These are phyloP conservation scores for Huiozyma sinensis DNA, from an alignment of 805 yeast species.

Conservation along the genomic window DNA sequence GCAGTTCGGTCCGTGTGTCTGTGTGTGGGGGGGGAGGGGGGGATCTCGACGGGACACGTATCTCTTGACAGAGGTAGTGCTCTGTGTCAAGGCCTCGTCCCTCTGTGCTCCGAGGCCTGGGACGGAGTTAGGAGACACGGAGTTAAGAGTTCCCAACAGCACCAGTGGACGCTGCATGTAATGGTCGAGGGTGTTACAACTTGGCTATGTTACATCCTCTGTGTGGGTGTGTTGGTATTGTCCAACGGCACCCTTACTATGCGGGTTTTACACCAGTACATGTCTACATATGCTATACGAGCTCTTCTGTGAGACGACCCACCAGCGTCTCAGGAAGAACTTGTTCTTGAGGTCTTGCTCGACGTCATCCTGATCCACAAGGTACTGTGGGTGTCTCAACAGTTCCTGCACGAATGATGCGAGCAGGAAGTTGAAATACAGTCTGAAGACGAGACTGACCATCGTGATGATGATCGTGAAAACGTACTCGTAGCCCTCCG, in stretches of 20 bases:
- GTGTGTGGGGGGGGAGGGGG: too few relatives aligned
- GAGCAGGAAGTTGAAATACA: constrained; percentile 51
- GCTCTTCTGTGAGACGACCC: constrained; percentile 23
- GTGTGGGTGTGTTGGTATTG: too few relatives aligned
- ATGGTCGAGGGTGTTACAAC: too few relatives aligned
- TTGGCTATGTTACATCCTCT: too few relatives aligned
- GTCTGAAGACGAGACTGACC: constrained; percentile 36
- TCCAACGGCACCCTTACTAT: not conserved
- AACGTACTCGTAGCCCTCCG: constrained; percentile 46
- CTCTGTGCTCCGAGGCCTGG: too few relatives aligned
- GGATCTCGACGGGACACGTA: too few relatives aligned
- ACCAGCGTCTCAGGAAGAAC: constrained; percentile 17
- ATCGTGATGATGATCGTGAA: constrained; percentile 44
- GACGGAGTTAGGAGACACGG: too few relatives aligned
- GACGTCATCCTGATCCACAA: constrained; percentile 30
- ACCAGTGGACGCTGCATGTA: too few relatives aligned
- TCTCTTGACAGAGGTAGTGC: too few relatives aligned
- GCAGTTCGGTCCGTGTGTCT: too few relatives aligned
- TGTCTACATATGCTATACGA: constrained; percentile 25
- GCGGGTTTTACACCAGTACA: constrained; percentile 4
- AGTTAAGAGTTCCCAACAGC: too few relatives aligned
- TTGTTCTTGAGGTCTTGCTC: constrained; percentile 29
- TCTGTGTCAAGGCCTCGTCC: too few relatives aligned
- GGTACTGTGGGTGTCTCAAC: constrained; percentile 36
- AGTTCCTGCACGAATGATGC: constrained; percentile 51